These are phyloP conservation scores for Fusarium penzigii DNA, from an alignment of 2,329 filamentous ascomycete species.

Conservation along the genomic window DNA sequence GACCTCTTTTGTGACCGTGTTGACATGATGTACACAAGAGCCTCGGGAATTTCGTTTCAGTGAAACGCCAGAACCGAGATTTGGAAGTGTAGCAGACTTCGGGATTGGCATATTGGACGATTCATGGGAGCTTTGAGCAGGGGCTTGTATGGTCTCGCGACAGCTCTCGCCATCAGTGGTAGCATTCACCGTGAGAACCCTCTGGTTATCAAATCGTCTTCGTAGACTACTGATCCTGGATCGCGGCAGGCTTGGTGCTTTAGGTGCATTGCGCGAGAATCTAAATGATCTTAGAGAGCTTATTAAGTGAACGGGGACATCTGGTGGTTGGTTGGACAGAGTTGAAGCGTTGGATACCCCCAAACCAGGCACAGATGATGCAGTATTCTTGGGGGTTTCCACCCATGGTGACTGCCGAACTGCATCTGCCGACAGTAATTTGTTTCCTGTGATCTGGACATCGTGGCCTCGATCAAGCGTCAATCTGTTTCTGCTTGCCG, in stretches of 20 bases:
- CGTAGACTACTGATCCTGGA: slow-evolving; percentile 27
- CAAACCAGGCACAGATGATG: slow-evolving; percentile 12
- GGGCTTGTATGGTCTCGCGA: slow-evolving; percentile 1
- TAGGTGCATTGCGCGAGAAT: not conserved
- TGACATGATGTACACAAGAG: not conserved
- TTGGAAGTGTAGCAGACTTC: slow-evolving; percentile 8
- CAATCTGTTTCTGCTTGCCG: not conserved
- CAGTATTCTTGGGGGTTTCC: slow-evolving; percentile 26
- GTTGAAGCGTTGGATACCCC: slow-evolving; percentile 2
- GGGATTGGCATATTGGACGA: not conserved
- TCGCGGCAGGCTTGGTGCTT: slow-evolving; percentile 12
- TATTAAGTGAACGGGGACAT: not conserved
- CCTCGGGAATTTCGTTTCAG: slow-evolving; percentile 5
- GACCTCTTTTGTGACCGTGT: not conserved
- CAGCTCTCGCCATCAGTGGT: slow-evolving; percentile 11
- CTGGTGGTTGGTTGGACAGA: slow-evolving; percentile 1
- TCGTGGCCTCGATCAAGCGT: not conserved
- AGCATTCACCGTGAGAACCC: slow-evolving; percentile 9
- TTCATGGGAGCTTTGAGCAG: no score
- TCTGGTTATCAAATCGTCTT: slow-evolving; percentile 20
- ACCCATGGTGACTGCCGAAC: slow-evolving; percentile 14
- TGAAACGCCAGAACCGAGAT: not conserved
- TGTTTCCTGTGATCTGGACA: not conserved
- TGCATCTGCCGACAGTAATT: not conserved
- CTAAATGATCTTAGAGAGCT: slow-evolving; percentile 7